A percentile compares a stretch with the other conserved stretches of the same genome.
These are phyloP conservation scores for Podospora pseudopauciseta DNA, from an alignment of 495 filamentous ascomycete genomes.

Conservation along the genomic window DNA sequence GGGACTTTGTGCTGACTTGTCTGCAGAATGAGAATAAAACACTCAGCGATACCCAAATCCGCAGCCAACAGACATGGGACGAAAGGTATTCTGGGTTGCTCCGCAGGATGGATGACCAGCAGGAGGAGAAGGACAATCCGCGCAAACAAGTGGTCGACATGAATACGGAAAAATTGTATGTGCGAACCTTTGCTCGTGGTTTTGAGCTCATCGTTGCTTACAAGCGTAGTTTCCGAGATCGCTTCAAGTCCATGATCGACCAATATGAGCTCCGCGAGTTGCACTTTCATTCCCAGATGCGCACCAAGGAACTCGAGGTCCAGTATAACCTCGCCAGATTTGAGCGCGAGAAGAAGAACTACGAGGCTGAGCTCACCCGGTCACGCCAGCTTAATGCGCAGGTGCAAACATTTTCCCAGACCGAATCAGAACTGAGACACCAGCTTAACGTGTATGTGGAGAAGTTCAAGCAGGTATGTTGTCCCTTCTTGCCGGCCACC, in stretches of 20 bases:
- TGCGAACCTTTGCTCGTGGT: slow-evolving; percentile 26
- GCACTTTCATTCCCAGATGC: slow-evolving; percentile 82
- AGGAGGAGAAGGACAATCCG: slow-evolving; percentile 72
- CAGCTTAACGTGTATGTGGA: slow-evolving; percentile 99
- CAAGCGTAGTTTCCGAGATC: slow-evolving; percentile 67
- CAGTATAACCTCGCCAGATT: slow-evolving; percentile 81
- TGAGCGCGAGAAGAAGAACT: slow-evolving; percentile 82
- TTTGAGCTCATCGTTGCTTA: slow-evolving; percentile 23
- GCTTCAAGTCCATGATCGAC: slow-evolving; percentile 90
- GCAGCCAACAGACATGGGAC: slow-evolving; percentile 77
- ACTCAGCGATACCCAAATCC: slow-evolving; percentile 75
- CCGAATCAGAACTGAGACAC: slow-evolving; percentile 85
- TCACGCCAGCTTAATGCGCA: slow-evolving; percentile 82
- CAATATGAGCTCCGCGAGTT: slow-evolving; percentile 93
- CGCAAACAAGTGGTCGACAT: slow-evolving; percentile 69
- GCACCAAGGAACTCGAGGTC: slow-evolving; percentile 94
- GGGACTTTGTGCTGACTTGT: slow-evolving; percentile 30
- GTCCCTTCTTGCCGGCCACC: slow-evolving; percentile 17
- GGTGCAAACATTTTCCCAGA: slow-evolving; percentile 94
- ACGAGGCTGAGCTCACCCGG: slow-evolving; percentile 72
- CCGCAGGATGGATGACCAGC: slow-evolving; percentile 74
- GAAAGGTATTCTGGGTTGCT: slow-evolving; percentile 73
- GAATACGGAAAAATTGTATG: slow-evolving; percentile 84
- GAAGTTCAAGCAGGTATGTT: slow-evolving; percentile 96
- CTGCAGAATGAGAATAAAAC: slow-evolving; percentile 84